Evolutionary conservation across 306 rosid species (phyloP), one percentile per base, ranked within the genome.

Genomic region (Prunus campanulata): DNA sequence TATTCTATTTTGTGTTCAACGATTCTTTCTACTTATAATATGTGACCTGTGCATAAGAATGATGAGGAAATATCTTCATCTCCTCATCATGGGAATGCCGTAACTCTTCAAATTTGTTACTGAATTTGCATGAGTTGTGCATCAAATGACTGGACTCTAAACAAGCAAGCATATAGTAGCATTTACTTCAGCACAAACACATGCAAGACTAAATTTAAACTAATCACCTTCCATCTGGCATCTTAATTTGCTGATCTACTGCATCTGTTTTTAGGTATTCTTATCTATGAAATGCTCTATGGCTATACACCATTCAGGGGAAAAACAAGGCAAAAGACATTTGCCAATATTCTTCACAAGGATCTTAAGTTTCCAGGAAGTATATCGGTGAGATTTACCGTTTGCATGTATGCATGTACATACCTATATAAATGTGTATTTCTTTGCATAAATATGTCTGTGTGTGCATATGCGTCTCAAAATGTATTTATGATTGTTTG

Each of bases 221-320:
- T 6, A 54, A 8, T 49, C 29, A 6, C 44, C 22, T 70, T 5
- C n/a, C 66, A 48, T 51, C 14, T 8, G 13, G 24, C 42, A 32
- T n/a, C 3, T 32, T 39, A 39, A 39, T 39, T 27, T 73, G 20
- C 8, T 14, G 11, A 79, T 30, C 14, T 66, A 60, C n/a, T 79
- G 71, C 25, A 14, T 57, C 5, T 35, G 24, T 20, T 32, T 72
- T 74, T 19, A 95, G 99, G 99, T 44, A 77, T 92, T 80, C 97
- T 93, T 39, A 39, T 39, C 44, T 95, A 92, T 77, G 99, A 92
- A 83, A 95, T 95, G 99, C 80, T 95, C 47, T 92, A 89, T 62
- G 99, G 97, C 55, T 89, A 87, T 77, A 95, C 99, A 11, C 97
- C 99, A 68, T 95, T 95, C 81, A 81, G 99, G 60, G 99, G 99